Conservation (phyloP, 257 asterid species). For the Oldenlandia corymbosa region DNA sequence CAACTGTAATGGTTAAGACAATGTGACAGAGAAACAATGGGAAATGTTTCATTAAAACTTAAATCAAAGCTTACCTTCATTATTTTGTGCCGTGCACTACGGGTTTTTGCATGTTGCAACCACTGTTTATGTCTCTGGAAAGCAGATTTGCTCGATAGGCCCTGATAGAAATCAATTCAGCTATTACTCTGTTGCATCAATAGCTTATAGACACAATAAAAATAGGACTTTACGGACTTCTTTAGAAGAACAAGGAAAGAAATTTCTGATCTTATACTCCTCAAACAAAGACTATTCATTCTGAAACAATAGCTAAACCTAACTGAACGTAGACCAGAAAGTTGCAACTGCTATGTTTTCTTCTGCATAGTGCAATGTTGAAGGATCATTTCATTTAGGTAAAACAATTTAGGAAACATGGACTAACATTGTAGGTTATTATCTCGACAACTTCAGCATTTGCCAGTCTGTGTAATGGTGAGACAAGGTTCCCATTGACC, state of each 20-base stretch:
- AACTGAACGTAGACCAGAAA: background rate
- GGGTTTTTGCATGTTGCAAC: slow-evolving; percentile 93
- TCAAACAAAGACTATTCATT: background rate
- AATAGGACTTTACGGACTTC: background rate
- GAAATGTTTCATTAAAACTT: background rate
- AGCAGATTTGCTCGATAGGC: slow-evolving; percentile 81
- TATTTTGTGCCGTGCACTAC: slow-evolving; percentile 90
- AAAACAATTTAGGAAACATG: slow-evolving; percentile 14
- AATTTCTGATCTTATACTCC: background rate
- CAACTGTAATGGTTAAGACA: slow-evolving; percentile 16
- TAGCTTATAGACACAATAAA: background rate
- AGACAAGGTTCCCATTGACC: slow-evolving; percentile 91
- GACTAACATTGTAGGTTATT: slow-evolving; percentile 70
- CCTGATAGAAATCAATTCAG: slow-evolving; percentile 37
- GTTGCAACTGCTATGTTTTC: background rate
- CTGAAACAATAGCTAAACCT: background rate
- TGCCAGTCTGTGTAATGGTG: slow-evolving; percentile 68
- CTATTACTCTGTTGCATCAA: background rate
- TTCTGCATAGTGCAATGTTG: background rate
- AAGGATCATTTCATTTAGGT: background rate
- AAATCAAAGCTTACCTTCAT: slow-evolving; percentile 61
- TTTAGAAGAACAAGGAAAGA: background rate
- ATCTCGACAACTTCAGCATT: slow-evolving; percentile 94
- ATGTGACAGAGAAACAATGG: background rate
- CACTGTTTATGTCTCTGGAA: slow-evolving; percentile 92